Evolutionary conservation across 192 early-diverging fungal species (phyloP).

Genomic region (Gamsiella multidivaricata): DNA sequence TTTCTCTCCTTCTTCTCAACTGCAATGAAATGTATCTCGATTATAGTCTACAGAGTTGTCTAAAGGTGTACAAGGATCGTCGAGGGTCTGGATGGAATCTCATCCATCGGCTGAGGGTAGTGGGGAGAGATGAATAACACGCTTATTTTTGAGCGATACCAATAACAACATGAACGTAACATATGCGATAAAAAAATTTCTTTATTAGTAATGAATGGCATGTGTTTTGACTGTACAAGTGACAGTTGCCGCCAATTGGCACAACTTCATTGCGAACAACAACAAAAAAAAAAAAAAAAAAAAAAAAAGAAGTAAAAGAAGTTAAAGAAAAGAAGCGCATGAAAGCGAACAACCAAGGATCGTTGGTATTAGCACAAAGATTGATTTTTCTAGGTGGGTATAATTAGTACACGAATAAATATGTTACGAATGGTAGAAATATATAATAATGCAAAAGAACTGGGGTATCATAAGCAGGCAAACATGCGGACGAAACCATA

Average conservation of each 20-base stretch:
- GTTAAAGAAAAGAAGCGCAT: background rate
- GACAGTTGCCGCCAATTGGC: background rate
- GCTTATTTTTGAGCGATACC: background rate
- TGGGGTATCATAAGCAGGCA: no score
- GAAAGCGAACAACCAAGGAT: background rate
- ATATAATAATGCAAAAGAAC: background rate
- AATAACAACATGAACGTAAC: constrained; percentile 15
- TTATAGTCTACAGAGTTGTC: background rate
- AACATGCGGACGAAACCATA: no score
- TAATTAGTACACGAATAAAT: background rate
- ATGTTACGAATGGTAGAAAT: background rate
- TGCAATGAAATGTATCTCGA: background rate
- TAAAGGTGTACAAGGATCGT: no score
- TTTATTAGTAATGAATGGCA: background rate
- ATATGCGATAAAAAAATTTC: constrained; percentile 31
- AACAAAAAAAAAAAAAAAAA: background rate
- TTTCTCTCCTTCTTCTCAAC: background rate
- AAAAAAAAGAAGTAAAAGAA: background rate
- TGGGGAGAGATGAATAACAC: constrained; percentile 9
- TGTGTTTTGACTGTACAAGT: background rate
- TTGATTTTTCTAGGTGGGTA: background rate
- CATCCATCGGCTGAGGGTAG: constrained; percentile 34
- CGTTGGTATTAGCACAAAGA: no score
- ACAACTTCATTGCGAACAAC: background rate
- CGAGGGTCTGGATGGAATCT: constrained; percentile 8